phyloP scores from a whole-genome alignment of 2,329 filamentous ascomycete species.

The Bipolaris bicolor region DNA sequence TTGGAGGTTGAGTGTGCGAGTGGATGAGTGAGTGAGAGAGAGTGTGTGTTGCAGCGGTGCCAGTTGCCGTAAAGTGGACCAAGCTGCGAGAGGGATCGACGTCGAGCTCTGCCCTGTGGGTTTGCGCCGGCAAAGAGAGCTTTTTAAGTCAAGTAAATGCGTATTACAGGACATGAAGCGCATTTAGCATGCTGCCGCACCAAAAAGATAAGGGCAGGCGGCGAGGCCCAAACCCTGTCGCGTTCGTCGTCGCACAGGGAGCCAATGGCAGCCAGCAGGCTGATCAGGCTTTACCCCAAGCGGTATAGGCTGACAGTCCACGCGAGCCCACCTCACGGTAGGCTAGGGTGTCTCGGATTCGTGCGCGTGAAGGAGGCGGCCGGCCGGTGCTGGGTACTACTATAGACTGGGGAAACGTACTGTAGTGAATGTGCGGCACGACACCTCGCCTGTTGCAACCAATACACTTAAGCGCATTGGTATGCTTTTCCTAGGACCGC shows the following conservation, averaged over 20 bases:
- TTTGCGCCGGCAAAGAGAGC: slow-evolving; percentile 15
- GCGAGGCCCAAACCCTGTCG: slow-evolving; percentile 13
- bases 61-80: slow-evolving; percentile 8
- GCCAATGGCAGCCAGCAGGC: slow-evolving; percentile 16
- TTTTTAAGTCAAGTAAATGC: slow-evolving; percentile 17
- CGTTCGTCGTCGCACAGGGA: slow-evolving; percentile 9
- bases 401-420: slow-evolving; percentile 4
- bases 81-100: slow-evolving; percentile 13
- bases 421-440: slow-evolving; percentile 2
- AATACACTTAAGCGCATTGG: background rate
- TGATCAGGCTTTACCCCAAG: slow-evolving; percentile 11
- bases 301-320: slow-evolving; percentile 12
- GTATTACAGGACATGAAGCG: slow-evolving; percentile 21
- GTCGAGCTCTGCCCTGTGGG: slow-evolving; percentile 10
- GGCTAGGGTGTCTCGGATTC: slow-evolving; percentile 10
- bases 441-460: slow-evolving; percentile 12
- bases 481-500: slow-evolving; percentile 13
- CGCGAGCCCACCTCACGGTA: slow-evolving; percentile 16
- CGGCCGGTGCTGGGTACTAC: slow-evolving; percentile 9
- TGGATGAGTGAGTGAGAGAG: background rate
- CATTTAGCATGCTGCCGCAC: slow-evolving; percentile 38
- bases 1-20: slow-evolving; percentile 2
- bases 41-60: background rate
- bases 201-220: slow-evolving; percentile 44
- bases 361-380: slow-evolving; percentile 9